Evolutionary conservation across 2,329 filamentous ascomycete species (phyloP).

Genomic region (Cladosporium sp.): DNA sequence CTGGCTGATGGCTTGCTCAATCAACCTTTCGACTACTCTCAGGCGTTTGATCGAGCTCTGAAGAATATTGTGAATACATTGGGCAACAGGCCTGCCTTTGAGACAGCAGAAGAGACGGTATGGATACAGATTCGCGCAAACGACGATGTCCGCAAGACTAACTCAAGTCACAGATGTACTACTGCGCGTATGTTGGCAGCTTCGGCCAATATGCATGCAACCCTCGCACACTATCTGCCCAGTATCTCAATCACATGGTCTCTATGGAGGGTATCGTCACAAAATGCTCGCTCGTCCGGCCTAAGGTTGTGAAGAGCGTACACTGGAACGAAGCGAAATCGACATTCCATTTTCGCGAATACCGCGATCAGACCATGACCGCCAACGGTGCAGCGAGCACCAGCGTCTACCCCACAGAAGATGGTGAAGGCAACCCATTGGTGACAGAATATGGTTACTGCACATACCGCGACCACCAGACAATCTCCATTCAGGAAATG

Average conservation of each 20-base stretch:
- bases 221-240: slow-evolving; percentile 82
- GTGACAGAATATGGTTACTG: slow-evolving; percentile 95
- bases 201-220: slow-evolving; percentile 96
- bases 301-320: slow-evolving; percentile 97
- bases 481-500: slow-evolving; percentile 98
- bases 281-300: slow-evolving; percentile 87
- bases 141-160: neutral
- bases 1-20: slow-evolving; percentile 76
- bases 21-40: slow-evolving; percentile 79
- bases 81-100: slow-evolving; percentile 68
- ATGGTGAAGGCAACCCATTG: slow-evolving; percentile 87
- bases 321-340: slow-evolving; percentile 88
- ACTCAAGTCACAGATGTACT: slow-evolving; percentile 56
- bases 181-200: slow-evolving; percentile 94
- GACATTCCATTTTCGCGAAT: slow-evolving; percentile 84
- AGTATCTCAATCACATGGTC: slow-evolving; percentile 92
- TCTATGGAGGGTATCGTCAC: slow-evolving; percentile 97
- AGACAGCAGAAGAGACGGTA: slow-evolving; percentile 71
- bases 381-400: slow-evolving; percentile 78
- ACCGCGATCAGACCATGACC: slow-evolving; percentile 96
- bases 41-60: slow-evolving; percentile 85
- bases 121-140: slow-evolving; percentile 16
- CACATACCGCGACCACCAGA: slow-evolving; percentile 94
- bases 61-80: slow-evolving; percentile 83
- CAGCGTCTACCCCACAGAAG: slow-evolving; percentile 90